Evolutionary conservation across 768 basidiomycete genomes (phyloP).

Genomic region (Trichaptum fuscoviolaceum): DNA sequence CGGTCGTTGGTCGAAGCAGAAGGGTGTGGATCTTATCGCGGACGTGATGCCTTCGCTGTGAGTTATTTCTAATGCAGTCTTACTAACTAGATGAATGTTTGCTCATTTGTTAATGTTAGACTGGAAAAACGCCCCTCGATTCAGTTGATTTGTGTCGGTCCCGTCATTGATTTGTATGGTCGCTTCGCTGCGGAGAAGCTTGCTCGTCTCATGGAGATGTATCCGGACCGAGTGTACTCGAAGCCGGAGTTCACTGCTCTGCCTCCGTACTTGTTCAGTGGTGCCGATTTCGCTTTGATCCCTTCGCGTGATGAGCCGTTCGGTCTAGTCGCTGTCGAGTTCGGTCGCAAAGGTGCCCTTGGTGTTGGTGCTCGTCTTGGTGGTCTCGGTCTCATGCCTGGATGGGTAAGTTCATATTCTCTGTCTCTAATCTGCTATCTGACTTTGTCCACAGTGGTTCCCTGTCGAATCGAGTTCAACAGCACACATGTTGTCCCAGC

Average conservation of each 20-base stretch:
- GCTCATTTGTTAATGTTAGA: conserved; percentile 32
- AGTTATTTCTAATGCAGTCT: conserved; percentile 25
- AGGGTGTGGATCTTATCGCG: conserved; percentile 95
- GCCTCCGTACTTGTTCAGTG: conserved; percentile 89
- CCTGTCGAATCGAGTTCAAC: conserved; percentile 93
- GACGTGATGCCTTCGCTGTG: conserved; percentile 90
- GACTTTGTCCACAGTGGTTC: conserved; percentile 66
- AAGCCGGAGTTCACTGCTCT: conserved; percentile 95
- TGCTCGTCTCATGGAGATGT: conserved; percentile 88
- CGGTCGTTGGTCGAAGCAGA: conserved; percentile 97
- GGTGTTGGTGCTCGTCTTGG: conserved; percentile 93
- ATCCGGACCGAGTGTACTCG: conserved; percentile 91
- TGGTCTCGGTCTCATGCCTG: conserved; percentile 95
- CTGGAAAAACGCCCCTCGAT: conserved; percentile 82
- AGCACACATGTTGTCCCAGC: conserved; percentile 89
- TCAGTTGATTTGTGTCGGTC: conserved; percentile 85
- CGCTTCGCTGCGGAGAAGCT: conserved; percentile 95
- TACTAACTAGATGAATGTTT: not conserved
- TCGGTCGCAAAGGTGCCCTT: conserved; percentile 92
- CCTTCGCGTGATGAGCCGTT: conserved; percentile 96
- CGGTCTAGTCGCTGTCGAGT: conserved; percentile 93
- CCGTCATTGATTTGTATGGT: conserved; percentile 93
- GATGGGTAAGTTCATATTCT: conserved; percentile 65
- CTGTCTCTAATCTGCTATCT: not conserved
- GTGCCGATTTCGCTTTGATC: conserved; percentile 93